Conservation (phyloP, 495 filamentous ascomycete species). For the Recurvomyces mirabilis region DNA sequence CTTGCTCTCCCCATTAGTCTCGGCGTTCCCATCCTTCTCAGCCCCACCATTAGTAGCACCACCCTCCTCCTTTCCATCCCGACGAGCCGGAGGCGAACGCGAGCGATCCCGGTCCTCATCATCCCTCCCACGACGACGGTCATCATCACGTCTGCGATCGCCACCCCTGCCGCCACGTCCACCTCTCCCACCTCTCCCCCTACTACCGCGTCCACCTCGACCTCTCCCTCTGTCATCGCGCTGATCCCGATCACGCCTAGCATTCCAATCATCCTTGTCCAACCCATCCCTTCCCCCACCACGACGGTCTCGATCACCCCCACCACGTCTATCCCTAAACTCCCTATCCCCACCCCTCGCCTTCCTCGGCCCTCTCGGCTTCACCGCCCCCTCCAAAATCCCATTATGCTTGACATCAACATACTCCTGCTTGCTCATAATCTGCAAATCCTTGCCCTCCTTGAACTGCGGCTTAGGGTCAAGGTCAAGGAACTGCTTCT, state of each 20-base stretch:
- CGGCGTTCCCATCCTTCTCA: neutral
- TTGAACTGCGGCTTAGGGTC: conserved; percentile 58
- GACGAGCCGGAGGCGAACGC: neutral
- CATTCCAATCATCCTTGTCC: conserved; percentile 10
- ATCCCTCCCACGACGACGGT: conserved; percentile 3
- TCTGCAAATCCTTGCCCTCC: conserved; percentile 36
- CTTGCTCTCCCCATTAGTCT: neutral
- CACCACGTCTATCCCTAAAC: too few species aligned
- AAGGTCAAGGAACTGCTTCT: conserved; percentile 63
- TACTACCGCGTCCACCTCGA: neutral
- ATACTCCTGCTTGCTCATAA: conserved; percentile 84
- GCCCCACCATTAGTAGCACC: conserved; percentile 1
- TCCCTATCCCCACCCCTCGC: conserved; percentile 24
- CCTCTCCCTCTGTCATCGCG: conserved; percentile 2
- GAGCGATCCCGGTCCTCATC: neutral
- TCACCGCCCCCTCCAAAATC: conserved; percentile 61
- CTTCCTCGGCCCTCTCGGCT: conserved; percentile 37
- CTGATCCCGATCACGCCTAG: conserved; percentile 5
- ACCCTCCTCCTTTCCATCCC: neutral
- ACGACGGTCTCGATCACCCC: neutral
- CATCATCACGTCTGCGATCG: conserved; percentile 1
- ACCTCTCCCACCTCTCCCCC: conserved; percentile 6
- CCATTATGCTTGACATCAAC: conserved; percentile 62
- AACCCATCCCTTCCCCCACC: neutral
- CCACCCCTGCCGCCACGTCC: conserved; percentile 5